Evolutionary conservation across 805 yeast genomes (phyloP).

Genomic region (Wickerhamomyces rabaulensis): DNA sequence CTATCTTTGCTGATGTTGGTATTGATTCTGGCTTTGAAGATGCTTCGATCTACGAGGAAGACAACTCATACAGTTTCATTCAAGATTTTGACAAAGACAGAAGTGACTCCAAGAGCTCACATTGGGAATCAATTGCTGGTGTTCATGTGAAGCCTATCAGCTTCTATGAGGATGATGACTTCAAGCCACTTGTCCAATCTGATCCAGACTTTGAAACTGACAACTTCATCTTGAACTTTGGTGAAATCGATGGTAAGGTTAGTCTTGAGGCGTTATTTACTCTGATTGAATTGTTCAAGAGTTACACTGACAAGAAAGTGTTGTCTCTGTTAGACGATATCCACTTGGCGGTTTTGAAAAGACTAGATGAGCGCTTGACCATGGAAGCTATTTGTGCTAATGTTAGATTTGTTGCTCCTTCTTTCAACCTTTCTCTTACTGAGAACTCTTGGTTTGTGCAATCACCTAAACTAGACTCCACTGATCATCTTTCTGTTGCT

Average conservation of each 20-base stretch:
- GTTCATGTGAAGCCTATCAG: constrained; percentile 7
- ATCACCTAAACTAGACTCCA: not conserved
- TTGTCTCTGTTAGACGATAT: constrained; percentile 55
- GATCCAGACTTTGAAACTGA: constrained; percentile 46
- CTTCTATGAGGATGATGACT: constrained; percentile 16
- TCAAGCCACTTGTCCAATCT: constrained; percentile 16
- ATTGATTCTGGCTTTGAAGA: constrained; percentile 3
- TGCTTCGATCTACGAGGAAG: not conserved
- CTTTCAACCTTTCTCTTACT: constrained; percentile 34
- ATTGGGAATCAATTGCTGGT: constrained; percentile 18
- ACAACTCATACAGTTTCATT: constrained; percentile 5
- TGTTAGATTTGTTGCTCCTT: constrained; percentile 44
- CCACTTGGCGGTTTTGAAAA: constrained; percentile 52
- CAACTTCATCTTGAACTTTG: constrained; percentile 50
- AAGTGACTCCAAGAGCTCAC: not conserved
- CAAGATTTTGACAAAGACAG: constrained; percentile 13
- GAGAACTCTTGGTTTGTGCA: constrained; percentile 20
- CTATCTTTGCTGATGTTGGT: constrained; percentile 17
- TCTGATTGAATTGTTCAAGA: constrained; percentile 30
- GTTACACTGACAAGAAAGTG: constrained; percentile 27
- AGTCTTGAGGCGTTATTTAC: constrained; percentile 41
- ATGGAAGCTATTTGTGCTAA: constrained; percentile 34
- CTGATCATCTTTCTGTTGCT: constrained; percentile 8
- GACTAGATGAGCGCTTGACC: constrained; percentile 31
- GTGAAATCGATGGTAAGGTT: constrained; percentile 39